A percentile compares a stretch with the other conserved stretches of the same genome.
Evolutionary conservation across 2,329 filamentous ascomycete species (phyloP).

Genomic region (Cordyceps javanica): DNA sequence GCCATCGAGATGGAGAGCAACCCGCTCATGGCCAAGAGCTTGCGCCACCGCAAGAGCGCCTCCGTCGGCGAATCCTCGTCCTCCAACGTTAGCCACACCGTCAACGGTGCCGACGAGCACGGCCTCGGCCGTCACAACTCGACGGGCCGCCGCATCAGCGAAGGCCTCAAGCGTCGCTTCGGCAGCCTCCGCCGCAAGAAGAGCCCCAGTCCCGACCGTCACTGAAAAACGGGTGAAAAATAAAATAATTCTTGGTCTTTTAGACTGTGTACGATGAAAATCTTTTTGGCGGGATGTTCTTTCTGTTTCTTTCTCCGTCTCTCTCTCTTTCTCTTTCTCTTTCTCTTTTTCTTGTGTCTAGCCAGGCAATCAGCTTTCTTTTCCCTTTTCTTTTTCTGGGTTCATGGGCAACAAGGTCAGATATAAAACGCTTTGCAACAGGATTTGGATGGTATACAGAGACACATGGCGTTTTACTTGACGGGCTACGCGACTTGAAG

Average conservation of each 20-base stretch:
- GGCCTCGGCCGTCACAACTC: conserved; percentile 31
- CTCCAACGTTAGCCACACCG: conserved; percentile 18
- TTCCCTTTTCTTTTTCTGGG: no score
- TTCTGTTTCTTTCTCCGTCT: neutral
- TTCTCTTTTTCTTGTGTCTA: no score
- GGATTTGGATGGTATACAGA: no score
- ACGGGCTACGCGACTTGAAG: no score
- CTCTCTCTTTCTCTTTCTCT: no score
- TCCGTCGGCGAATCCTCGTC: conserved; percentile 25
- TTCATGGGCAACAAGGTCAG: no score
- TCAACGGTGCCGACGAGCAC: conserved; percentile 17
- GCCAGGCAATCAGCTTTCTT: no score
- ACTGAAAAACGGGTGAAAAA: no score
- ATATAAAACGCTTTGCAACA: no score
- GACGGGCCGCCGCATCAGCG: conserved; percentile 38
- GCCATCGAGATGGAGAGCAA: conserved; percentile 44
- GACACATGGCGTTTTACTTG: no score
- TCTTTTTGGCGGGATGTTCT: neutral
- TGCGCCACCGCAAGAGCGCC: conserved; percentile 40
- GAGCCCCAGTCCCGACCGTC: conserved; percentile 14
- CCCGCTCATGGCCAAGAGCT: conserved; percentile 16
- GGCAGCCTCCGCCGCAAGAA: conserved; percentile 46
- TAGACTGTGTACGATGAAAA: neutral
- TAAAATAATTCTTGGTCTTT: neutral
- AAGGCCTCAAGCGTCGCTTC: conserved; percentile 48